Evolutionary conservation across 345 rosid species (phyloP), one percentile per base, ranked within the genome.

Genomic region (Raphanus sativus): DNA sequence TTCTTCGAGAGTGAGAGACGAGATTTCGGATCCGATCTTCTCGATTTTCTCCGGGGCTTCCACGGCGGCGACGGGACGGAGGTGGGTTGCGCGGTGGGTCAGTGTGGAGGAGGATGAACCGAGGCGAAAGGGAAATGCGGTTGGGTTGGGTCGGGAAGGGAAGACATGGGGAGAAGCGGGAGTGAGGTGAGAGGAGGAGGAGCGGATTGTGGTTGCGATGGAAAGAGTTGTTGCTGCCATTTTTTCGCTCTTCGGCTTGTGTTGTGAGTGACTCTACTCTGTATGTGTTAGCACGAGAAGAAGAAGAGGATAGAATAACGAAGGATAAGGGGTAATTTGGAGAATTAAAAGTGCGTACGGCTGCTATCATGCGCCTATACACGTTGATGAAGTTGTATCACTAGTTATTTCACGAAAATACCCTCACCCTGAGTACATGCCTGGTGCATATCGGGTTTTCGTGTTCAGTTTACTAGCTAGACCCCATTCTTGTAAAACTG

Each of bases 1-100:
- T 80, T 91, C 95, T 54, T 82, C 90, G 52, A 89, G 90, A 36
- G 95, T 89, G 7, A 91, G 83, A 26, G 82, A 68, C 8, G 94
- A 77, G 94, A 90, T 89, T 8, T 89, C 84, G 1, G 85, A 12
- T 12, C 90, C 97, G 21, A 93, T 86, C 1, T 88, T 83, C 76
- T 87, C 85, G 82, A 90, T 87, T 73, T 89, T 93, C 67, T 90
- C 94, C 0, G 97, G 91, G 0, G 97, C 92, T 11, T 79, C 79
- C 50, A 88, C 86, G 65, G 95, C 94, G 81, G 84, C 2, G 55
- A 89, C 5, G 11, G 87, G 93, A 11, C 89, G 90, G 86, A 90
- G 83, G 81, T 61, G 63, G 71, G 70, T 48, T 80, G 81, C 48
- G 64, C 86, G 87, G 85, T 69, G 88, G 73, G 69, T 48, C 17